Conservation (phyloP, 176 grass and related monocot genomes). For the Areca catechu region DNA sequence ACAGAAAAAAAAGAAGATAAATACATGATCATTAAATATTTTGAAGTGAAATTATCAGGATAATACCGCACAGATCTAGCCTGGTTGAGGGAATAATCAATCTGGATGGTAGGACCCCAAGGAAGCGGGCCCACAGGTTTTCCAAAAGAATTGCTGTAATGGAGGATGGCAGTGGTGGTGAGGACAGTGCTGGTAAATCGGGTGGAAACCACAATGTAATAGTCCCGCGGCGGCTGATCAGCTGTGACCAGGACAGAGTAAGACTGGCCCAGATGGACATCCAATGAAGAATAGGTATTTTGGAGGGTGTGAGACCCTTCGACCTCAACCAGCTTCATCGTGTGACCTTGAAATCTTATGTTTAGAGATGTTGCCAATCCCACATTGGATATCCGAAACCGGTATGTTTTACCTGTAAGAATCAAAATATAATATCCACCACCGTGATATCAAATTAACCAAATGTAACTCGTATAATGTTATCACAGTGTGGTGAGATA, state of each 20-base stretch:
- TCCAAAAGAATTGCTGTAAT: constrained; percentile 58
- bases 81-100: constrained; percentile 83
- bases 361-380: constrained; percentile 66
- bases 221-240: constrained; percentile 57
- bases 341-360: constrained; percentile 80
- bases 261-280: constrained; percentile 86
- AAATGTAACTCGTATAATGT: no score
- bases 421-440: not conserved
- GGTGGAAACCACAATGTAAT: constrained; percentile 69
- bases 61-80: constrained; percentile 64
- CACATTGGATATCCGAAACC: constrained; percentile 76
- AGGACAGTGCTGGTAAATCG: constrained; percentile 57
- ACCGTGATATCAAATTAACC: not conserved
- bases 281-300: constrained; percentile 64
- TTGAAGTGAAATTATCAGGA: not conserved
- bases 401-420: constrained; percentile 54
- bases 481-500: no score
- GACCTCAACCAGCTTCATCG: constrained; percentile 77
- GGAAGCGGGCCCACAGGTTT: constrained; percentile 31
- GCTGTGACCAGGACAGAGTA: constrained; percentile 78
- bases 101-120: constrained; percentile 50
- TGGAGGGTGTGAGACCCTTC: constrained; percentile 83
- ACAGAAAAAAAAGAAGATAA: not conserved
- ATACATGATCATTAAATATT: no score
- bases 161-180: constrained; percentile 46